Percentiles rank a stretch among this genome's conserved stretches.
phyloP scores from a whole-genome alignment of 2,329 filamentous ascomycete species.

The Phyllosticta citrichinensis region DNA sequence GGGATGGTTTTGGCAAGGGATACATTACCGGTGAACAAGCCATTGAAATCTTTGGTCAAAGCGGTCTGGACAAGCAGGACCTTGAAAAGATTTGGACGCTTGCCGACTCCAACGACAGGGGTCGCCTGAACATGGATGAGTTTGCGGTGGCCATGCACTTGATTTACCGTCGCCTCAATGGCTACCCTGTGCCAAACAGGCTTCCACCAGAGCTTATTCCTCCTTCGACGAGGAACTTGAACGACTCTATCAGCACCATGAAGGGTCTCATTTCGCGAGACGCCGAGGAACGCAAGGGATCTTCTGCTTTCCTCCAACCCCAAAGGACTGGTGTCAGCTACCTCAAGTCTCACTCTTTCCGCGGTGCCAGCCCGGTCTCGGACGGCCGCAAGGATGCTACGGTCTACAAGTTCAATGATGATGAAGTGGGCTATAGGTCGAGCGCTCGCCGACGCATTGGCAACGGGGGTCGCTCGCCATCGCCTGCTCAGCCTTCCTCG shows the following conservation, averaged over 20 bases:
- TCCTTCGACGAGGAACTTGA: constrained; percentile 87
- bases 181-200: constrained; percentile 79
- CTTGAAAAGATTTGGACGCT: constrained; percentile 92
- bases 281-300: constrained; percentile 79
- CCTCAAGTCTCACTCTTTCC: constrained; percentile 89
- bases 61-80: constrained; percentile 81
- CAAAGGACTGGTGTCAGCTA: constrained; percentile 98
- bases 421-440: constrained; percentile 80
- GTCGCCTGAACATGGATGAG: constrained; percentile 87
- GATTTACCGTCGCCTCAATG: constrained; percentile 94
- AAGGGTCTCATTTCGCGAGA: constrained; percentile 84
- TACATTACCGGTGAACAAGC: constrained; percentile 87
- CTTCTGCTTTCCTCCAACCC: constrained; percentile 80
- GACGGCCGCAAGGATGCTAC: constrained; percentile 81
- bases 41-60: constrained; percentile 95
- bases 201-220: constrained; percentile 88
- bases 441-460: constrained; percentile 82
- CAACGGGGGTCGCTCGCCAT: constrained; percentile 58
- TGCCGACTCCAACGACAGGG: constrained; percentile 87
- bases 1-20: constrained; percentile 90
- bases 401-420: constrained; percentile 92
- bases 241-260: constrained; percentile 83
- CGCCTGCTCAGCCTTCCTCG: constrained; percentile 55
- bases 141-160: constrained; percentile 98
- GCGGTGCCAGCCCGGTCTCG: constrained; percentile 48